phyloP scores from a whole-genome alignment of 2,329 filamentous ascomycete species.

The Calonectria pseudoreteaudii region DNA sequence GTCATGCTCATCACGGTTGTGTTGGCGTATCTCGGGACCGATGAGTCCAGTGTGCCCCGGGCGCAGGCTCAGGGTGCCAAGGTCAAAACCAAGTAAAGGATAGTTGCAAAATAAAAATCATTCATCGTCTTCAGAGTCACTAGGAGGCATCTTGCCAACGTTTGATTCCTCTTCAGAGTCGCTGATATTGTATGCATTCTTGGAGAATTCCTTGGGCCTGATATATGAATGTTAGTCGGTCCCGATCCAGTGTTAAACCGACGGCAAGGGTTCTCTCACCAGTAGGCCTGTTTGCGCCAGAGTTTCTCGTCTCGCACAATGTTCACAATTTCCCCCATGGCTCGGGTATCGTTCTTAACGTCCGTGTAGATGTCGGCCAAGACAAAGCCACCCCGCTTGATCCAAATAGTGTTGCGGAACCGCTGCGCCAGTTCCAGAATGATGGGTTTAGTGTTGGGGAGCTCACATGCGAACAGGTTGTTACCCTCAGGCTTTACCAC shows the following conservation, averaged over 20 bases:
- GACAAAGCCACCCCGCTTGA: slow-evolving; percentile 89
- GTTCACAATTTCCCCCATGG: slow-evolving; percentile 91
- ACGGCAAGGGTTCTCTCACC: slow-evolving; percentile 63
- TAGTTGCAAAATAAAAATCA: slow-evolving; percentile 28
- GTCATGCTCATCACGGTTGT: slow-evolving; percentile 76
- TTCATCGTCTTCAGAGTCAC: slow-evolving; percentile 79
- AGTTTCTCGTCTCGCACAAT: slow-evolving; percentile 90
- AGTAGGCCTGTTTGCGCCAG: slow-evolving; percentile 91
- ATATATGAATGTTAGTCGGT: slow-evolving; percentile 33
- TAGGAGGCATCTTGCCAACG: slow-evolving; percentile 87
- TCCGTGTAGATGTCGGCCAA: slow-evolving; percentile 77
- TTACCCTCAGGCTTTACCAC: slow-evolving; percentile 88
- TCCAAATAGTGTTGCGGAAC: slow-evolving; percentile 94
- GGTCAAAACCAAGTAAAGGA: slow-evolving; percentile 48
- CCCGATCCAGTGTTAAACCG: background rate
- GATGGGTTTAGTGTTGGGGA: slow-evolving; percentile 74
- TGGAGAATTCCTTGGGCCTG: slow-evolving; percentile 85
- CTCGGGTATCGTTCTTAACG: slow-evolving; percentile 78
- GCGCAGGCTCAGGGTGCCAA: slow-evolving; percentile 31
- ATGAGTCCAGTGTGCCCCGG: slow-evolving; percentile 50
- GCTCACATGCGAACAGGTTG: slow-evolving; percentile 84
- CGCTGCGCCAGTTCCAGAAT: slow-evolving; percentile 85
- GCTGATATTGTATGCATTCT: slow-evolving; percentile 70
- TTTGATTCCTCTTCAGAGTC: slow-evolving; percentile 82
- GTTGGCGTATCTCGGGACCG: slow-evolving; percentile 70